Evolutionary conservation across 345 rosid species (phyloP).

Genomic region (Garcia nutans): DNA sequence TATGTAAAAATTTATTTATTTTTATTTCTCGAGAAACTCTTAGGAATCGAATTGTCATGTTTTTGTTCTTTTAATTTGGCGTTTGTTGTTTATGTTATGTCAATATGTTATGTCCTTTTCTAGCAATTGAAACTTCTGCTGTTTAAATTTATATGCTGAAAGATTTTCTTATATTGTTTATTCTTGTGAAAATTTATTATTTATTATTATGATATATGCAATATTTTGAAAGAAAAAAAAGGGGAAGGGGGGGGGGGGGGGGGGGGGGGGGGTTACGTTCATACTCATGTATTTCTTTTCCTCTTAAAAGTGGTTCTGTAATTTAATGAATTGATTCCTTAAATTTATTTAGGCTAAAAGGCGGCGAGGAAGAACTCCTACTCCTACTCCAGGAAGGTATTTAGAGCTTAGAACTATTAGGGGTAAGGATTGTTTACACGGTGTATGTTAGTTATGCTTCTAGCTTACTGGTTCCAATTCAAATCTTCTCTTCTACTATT

Average conservation of each 20-base stretch:
- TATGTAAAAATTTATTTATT: too few relatives aligned
- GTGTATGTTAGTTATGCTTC: not conserved
- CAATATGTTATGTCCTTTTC: constrained; percentile 74
- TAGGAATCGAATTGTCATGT: too few relatives aligned
- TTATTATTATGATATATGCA: too few relatives aligned
- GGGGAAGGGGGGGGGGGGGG: too few relatives aligned
- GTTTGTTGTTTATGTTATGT: constrained; percentile 42
- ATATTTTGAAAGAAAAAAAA: too few relatives aligned
- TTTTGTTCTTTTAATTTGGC: not conserved
- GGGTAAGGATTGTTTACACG: constrained; percentile 38
- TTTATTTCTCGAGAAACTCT: too few relatives aligned
- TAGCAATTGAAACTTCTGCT: constrained; percentile 22
- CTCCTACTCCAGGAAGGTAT: constrained; percentile 70
- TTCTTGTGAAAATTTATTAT: too few relatives aligned
- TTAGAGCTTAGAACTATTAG: constrained; percentile 62
- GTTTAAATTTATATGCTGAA: constrained; percentile 7
- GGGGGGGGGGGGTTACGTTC: too few relatives aligned
- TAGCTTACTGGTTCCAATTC: not conserved
- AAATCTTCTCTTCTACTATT: not conserved
- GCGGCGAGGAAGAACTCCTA: constrained; percentile 85
- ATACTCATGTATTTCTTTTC: not conserved
- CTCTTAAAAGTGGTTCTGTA: not conserved
- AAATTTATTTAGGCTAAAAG: constrained; percentile 62
- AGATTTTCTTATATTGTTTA: not conserved
- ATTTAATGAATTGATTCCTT: constrained; percentile 12